Evolutionary conservation across 305 asterid genomes (phyloP), one percentile per base, ranked within the genome.

Genomic region (Fraxinus dipetala): DNA sequence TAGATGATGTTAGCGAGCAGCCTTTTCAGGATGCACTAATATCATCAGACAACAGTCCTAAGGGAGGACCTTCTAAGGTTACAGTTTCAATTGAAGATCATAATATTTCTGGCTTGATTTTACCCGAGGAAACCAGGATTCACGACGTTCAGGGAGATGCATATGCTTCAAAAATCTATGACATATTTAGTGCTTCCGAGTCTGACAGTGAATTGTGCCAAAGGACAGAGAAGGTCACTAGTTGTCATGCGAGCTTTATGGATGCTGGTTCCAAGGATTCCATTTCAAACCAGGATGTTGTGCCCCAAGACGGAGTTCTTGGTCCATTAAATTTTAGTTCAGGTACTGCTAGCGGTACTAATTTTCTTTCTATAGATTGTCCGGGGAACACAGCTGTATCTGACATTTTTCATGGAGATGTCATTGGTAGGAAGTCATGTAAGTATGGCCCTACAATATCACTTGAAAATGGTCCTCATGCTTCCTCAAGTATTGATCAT

Each of bases 231-330:
- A 80, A 72, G 81, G 82, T 61, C 76, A n/a, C 77, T 28, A 28
- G 59, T 75, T 80, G 83, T 72, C 85, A 69, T 56, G 75, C 63
- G 78, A 86, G 84, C 78, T 84, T 82, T 69, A 9, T 75, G 56
- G 87, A 86, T 85, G 86, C 81, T 82, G 86, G 76, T 85, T 79
- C 87, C 0, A 24, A 82, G 83, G 89, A 88, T 69, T 14, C 72
- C 40, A 38, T 31, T n/a, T 75, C 14, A 36, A 56, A 82, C 73
- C 87, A 72, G 85, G 80, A 45, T 40, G 45, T 65, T 48, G 51
- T 73, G 72, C 80, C 81, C 43, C 83, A 79, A 80, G 83, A 82
- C 76, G 88, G 73, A 38, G 77, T 40, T 80, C 38, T n/a, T 40
- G 14, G 63, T 83, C 18, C 85, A 77, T 73, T 72, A n/a, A 80